phyloP scores from a whole-genome alignment of 768 basidiomycete genomes.

The Paxillus ammoniavirescens region DNA sequence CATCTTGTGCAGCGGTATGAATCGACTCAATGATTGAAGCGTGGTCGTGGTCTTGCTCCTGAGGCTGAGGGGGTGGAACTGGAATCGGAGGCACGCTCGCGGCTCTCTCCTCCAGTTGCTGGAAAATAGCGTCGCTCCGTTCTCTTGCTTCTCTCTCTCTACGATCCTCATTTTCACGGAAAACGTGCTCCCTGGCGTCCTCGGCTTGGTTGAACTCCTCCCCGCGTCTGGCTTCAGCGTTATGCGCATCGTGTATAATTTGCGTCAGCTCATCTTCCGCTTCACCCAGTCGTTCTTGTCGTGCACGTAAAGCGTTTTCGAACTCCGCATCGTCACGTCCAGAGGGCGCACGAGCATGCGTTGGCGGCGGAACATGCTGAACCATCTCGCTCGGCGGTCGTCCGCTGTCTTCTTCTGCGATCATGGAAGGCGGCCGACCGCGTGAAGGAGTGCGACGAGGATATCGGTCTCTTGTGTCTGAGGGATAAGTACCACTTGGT shows the following conservation, averaged over 20 bases:
- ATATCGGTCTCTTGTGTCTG: not conserved
- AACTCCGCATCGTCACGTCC: conserved; percentile 30
- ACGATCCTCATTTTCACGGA: conserved; percentile 56
- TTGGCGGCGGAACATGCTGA: conserved; percentile 26
- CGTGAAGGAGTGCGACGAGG: conserved; percentile 19
- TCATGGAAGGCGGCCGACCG: conserved; percentile 8
- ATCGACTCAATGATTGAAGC: conserved; percentile 36
- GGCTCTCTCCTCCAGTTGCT: conserved; percentile 29
- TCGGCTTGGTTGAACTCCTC: conserved; percentile 62
- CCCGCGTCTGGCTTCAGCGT: conserved; percentile 65
- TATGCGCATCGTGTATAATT: conserved; percentile 47
- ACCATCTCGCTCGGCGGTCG: conserved; percentile 26
- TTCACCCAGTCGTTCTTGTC: conserved; percentile 55
- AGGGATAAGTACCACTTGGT: conserved; percentile 13
- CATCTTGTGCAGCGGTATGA: conserved; percentile 46
- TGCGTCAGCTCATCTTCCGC: conserved; percentile 50
- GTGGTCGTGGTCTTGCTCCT: conserved; percentile 21
- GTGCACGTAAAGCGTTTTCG: conserved; percentile 46
- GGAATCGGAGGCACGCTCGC: conserved; percentile 22
- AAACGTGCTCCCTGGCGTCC: conserved; percentile 60
- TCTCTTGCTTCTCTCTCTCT: conserved; percentile 56
- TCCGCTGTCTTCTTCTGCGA: conserved; percentile 17
- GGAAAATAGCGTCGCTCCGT: conserved; percentile 23
- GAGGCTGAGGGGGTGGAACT: conserved; percentile 12
- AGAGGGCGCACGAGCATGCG: conserved; percentile 8